These are phyloP conservation scores for Bryum argenteum DNA, from an alignment of 225 moss, liverwort and hornwort genomes.

Conservation along the genomic window DNA sequence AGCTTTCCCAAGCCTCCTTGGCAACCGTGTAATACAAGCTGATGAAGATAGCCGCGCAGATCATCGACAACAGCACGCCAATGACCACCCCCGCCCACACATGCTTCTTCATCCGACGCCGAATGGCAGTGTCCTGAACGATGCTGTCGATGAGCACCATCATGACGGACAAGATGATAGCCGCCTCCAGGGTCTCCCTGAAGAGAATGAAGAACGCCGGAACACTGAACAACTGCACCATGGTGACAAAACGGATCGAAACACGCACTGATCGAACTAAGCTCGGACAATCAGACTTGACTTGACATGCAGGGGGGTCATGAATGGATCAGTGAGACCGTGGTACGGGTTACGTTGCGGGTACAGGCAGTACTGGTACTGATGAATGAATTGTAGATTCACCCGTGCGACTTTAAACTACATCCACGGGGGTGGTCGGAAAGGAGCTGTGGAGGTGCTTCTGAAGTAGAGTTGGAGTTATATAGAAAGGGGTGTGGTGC, in stretches of 20 bases:
- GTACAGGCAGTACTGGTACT: background rate
- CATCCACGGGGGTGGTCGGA: background rate
- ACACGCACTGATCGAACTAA: too few relatives aligned
- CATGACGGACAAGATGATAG: slow-evolving; percentile 32
- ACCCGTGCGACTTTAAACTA: background rate
- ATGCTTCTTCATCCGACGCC: slow-evolving; percentile 22
- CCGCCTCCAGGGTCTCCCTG: slow-evolving; percentile 38
- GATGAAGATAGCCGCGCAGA: slow-evolving; percentile 2
- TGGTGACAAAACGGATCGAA: background rate
- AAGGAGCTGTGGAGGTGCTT: background rate
- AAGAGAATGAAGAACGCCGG: slow-evolving; percentile 40
- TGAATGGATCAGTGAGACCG: background rate
- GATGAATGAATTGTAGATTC: background rate
- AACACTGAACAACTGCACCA: slow-evolving; percentile 32
- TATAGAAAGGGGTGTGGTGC: slow-evolving; percentile 4
- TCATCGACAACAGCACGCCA: background rate
- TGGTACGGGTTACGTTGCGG: background rate
- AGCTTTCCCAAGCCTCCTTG: slow-evolving; percentile 16
- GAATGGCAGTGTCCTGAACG: background rate
- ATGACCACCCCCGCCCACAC: slow-evolving; percentile 28
- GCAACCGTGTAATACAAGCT: slow-evolving; percentile 29
- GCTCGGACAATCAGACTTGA: too few relatives aligned
- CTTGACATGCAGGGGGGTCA: background rate
- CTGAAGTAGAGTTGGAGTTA: background rate
- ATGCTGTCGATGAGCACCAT: slow-evolving; percentile 29